These are phyloP conservation scores for Aquilaria sinensis DNA, from an alignment of 345 rosid species.

Conservation along the genomic window DNA sequence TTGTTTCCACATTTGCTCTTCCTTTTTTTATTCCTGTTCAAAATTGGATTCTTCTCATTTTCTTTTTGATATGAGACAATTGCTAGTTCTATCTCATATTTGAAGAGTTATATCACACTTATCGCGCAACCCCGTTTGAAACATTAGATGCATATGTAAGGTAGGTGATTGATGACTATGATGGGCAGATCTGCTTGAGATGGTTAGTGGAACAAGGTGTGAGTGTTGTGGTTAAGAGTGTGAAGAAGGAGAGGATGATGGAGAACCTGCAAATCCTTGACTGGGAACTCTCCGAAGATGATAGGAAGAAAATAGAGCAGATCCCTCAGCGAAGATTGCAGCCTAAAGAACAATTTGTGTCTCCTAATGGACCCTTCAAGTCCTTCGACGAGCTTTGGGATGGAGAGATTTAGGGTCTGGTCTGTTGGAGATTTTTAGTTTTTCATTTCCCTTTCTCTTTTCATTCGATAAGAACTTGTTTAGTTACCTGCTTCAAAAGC, in stretches of 20 bases:
- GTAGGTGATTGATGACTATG: not conserved
- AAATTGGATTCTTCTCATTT: no score
- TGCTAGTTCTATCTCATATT: no score
- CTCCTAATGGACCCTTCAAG: slow-evolving; percentile 11
- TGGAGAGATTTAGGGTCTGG: slow-evolving; percentile 1
- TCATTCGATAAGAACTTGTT: no score
- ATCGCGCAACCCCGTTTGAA: no score
- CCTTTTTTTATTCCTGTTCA: no score
- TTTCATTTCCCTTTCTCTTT: no score
- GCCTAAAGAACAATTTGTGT: not conserved
- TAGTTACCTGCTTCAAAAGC: no score
- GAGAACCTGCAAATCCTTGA: slow-evolving; percentile 10
- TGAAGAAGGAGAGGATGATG: slow-evolving; percentile 12
- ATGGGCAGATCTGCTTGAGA: slow-evolving; percentile 10
- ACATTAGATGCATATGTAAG: no score
- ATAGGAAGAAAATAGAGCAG: not conserved
- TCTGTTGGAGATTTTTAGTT: no score
- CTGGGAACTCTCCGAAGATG: slow-evolving; percentile 7
- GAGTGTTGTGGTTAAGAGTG: slow-evolving; percentile 7
- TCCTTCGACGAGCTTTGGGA: slow-evolving; percentile 10
- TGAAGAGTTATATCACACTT: no score
- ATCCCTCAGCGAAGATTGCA: slow-evolving; percentile 1
- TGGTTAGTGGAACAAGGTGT: slow-evolving; percentile 10
- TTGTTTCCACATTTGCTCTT: no score
- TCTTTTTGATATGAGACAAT: no score